Conservation (phyloP, 352 stramenopile genomes). For the Pythium folliculosum region DNA sequence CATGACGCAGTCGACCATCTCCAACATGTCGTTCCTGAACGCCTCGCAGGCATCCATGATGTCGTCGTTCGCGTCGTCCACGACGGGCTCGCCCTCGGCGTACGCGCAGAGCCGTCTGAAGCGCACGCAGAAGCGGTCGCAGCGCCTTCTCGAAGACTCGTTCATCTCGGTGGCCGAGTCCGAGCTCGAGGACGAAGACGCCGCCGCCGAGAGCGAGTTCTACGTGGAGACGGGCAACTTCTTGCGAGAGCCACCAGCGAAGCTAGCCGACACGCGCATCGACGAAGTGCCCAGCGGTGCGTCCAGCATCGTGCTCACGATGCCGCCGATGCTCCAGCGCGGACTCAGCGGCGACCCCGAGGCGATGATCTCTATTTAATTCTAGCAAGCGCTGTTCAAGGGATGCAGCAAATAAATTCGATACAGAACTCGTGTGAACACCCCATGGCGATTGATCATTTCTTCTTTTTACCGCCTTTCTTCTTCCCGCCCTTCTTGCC, state of each 20-base stretch:
- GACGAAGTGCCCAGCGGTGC: conserved; percentile 25
- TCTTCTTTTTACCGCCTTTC: conserved; percentile 67
- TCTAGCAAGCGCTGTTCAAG: neutral
- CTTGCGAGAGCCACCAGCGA: conserved; percentile 19
- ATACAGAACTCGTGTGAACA: neutral
- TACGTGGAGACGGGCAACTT: conserved; percentile 33
- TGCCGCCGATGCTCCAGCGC: conserved; percentile 19
- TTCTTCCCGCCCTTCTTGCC: conserved; percentile 83
- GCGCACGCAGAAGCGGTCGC: conserved; percentile 18
- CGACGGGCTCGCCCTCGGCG: conserved; percentile 19
- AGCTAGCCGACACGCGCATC: conserved; percentile 26
- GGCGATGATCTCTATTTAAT: conserved; percentile 39
- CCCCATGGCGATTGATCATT: conserved; percentile 21
- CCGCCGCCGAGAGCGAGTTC: conserved; percentile 23
- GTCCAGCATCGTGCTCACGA: neutral
- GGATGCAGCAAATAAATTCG: neutral
- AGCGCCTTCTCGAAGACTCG: conserved; percentile 25
- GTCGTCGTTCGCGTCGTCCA: conserved; percentile 21
- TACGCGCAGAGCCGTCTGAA: conserved; percentile 24
- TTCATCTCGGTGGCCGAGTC: conserved; percentile 33
- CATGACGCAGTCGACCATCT: conserved; percentile 30
- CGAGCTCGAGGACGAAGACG: conserved; percentile 33
- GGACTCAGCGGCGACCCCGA: conserved; percentile 23
- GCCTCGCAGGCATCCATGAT: conserved; percentile 24
- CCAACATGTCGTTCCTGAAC: conserved; percentile 31